Conservation (phyloP, 2,329 filamentous ascomycete species). For the Phialophora verrucosa region DNA sequence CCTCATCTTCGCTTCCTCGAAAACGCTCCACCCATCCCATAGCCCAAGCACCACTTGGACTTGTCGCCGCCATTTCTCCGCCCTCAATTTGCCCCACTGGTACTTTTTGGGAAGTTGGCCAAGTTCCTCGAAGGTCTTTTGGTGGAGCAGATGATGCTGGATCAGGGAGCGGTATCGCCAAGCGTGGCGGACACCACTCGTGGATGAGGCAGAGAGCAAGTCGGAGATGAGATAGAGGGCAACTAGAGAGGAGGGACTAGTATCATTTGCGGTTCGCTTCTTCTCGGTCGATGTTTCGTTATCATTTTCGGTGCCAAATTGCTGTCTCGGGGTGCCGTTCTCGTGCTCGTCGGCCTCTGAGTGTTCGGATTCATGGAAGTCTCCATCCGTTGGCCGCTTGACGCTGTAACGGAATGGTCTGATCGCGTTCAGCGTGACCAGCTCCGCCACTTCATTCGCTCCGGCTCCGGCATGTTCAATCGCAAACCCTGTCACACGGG, state of each 20-base stretch:
- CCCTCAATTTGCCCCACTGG: constrained; percentile 79
- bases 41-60: constrained; percentile 70
- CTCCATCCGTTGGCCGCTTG: constrained; percentile 44
- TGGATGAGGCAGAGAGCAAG: constrained; percentile 77
- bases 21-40: constrained; percentile 71
- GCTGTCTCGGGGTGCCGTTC: constrained; percentile 5
- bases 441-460: constrained; percentile 87
- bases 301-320: neutral
- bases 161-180: constrained; percentile 87
- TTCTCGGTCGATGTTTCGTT: neutral
- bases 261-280: constrained; percentile 56
- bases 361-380: constrained; percentile 37
- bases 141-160: constrained; percentile 66
- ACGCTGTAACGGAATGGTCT: constrained; percentile 73
- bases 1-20: constrained; percentile 75
- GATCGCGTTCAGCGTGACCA: constrained; percentile 81
- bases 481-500: constrained; percentile 83
- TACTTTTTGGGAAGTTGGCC: constrained; percentile 74
- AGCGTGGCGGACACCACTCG: constrained; percentile 77
- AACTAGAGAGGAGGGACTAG: constrained; percentile 75
- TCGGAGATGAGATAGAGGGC: constrained; percentile 82
- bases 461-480: constrained; percentile 84
- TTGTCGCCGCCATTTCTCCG: constrained; percentile 84
- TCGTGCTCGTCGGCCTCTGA: constrained; percentile 40
- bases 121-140: constrained; percentile 74